Conservation (phyloP, 371 early-diverging fungal species). For the Hamiltosporidium magnivora region DNA sequence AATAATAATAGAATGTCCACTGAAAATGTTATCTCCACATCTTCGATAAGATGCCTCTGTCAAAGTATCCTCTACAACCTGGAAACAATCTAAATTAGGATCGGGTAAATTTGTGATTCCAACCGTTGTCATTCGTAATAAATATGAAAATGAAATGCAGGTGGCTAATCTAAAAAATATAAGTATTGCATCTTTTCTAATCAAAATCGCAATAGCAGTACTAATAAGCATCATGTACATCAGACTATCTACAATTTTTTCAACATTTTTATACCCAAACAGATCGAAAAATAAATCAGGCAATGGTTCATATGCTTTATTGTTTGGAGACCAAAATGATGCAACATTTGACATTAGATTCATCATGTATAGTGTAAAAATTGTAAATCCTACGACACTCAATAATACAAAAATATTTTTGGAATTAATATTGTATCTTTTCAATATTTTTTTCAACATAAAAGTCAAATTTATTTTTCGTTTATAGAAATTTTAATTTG, state of each 20-base stretch:
- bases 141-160: slow-evolving; percentile 2
- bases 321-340: neutral
- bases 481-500: too few relatives aligned
- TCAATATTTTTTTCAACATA: too few relatives aligned
- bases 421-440: too few relatives aligned
- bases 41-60: neutral
- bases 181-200: neutral
- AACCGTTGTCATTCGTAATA: slow-evolving; percentile 3
- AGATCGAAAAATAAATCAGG: neutral
- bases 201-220: neutral
- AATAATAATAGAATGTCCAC: slow-evolving; percentile 5
- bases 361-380: neutral
- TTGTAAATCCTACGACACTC: neutral
- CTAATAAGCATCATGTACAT: neutral
- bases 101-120: slow-evolving; percentile 3
- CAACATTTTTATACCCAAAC: neutral
- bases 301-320: neutral
- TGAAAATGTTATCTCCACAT: slow-evolving; percentile 5
- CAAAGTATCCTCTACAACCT: neutral
- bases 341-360: neutral
- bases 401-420: too few relatives aligned
- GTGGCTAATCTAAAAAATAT: neutral
- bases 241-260: neutral
- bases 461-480: too few relatives aligned
- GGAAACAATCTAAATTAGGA: neutral